Evolutionary conservation across 805 yeast genomes (phyloP), one percentile per base, ranked within the genome.

Genomic region (Saccharomycopsis sp.): DNA sequence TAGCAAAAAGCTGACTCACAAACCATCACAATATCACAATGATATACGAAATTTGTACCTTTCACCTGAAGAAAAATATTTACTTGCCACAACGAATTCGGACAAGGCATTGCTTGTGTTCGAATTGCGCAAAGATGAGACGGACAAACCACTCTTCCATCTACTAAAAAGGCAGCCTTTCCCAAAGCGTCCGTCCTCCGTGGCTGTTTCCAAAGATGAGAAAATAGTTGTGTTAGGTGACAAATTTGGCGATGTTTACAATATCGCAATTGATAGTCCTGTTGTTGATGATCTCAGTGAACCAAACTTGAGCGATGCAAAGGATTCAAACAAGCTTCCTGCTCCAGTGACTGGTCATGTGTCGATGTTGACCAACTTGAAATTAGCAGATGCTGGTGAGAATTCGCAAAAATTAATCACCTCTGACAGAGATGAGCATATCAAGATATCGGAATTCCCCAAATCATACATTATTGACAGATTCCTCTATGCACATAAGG

Each of bases 341-440:
- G 70, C 66, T 29, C 96, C 96, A 2, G 68, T 89, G 5, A 63
- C 89, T 40, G 99, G 99, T 5, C 99, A 92, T 60, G 97, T 92
- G 4, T 88, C 96, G 2, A 86, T 92, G 96, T 70, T 92, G 46
- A 82, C 94, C n/a, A 86, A 78, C 48, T 70, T 88, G 2, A 54
- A 68, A 21, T 63, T 77, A 20, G 51, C 53, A 2, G 56, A 60
- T 33, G 59, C 65, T 22, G 36, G 50, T 15, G 37, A 53, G 5
- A 71, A 67, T 6, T 70, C 71, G 45, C 65, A 68, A 48, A 63
- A 58, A 33, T 80, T 61, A 45, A 57, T 88, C 12, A 77, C 94
- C 1, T 77, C 88, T 29, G 99, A 92, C 63, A 73, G 98, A 61
- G 99, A 92, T 60, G 99, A 92, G 60, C 99, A 94, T 59, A 81